These are phyloP conservation scores for Colletotrichum filicis DNA, from an alignment of 2,329 filamentous ascomycete genomes.

Conservation along the genomic window DNA sequence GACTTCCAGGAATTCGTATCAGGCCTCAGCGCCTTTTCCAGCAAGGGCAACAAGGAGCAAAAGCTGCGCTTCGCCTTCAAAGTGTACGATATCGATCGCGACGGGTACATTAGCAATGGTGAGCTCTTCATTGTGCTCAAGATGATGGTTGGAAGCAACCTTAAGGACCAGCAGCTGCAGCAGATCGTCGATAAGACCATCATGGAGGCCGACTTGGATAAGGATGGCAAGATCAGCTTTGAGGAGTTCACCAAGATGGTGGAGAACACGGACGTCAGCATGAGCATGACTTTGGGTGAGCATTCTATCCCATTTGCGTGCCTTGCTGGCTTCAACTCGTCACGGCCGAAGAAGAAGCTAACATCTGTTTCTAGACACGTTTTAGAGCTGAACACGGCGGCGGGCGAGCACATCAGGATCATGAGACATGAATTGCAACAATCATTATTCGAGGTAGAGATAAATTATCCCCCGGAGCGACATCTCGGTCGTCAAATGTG, in stretches of 20 bases:
- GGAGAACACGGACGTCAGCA: conserved; percentile 86
- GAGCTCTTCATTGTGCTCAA: conserved; percentile 99
- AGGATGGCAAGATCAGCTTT: conserved; percentile 98
- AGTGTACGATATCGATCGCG: conserved; percentile 98
- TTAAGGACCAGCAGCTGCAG: conserved; percentile 98
- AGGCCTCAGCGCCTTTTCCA: conserved; percentile 93
- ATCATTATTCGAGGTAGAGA: conserved; percentile 27
- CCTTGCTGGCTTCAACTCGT: not conserved
- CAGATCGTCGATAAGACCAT: conserved; percentile 99
- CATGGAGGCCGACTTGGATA: conserved; percentile 97
- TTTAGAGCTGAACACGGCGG: conserved; percentile 18
- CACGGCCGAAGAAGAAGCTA: not conserved
- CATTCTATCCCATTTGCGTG: conserved; percentile 35
- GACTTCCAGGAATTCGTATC: conserved; percentile 99
- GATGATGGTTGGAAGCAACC: conserved; percentile 99
- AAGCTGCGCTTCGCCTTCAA: conserved; percentile 98
- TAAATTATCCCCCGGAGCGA: conserved; percentile 15
- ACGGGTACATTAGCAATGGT: conserved; percentile 98
- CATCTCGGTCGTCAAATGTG: not conserved
- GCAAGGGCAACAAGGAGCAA: conserved; percentile 99
- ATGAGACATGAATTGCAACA: conserved; percentile 35
- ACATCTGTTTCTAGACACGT: conserved; percentile 26
- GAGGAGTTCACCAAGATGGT: conserved; percentile 99
- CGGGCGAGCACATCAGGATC: conserved; percentile 22
- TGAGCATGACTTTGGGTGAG: conserved; percentile 79